A percentile compares a stretch with the other conserved stretches of the same genome.
Conservation (phyloP, 2,329 filamentous ascomycete genomes). For the Aspergillus latus region DNA sequence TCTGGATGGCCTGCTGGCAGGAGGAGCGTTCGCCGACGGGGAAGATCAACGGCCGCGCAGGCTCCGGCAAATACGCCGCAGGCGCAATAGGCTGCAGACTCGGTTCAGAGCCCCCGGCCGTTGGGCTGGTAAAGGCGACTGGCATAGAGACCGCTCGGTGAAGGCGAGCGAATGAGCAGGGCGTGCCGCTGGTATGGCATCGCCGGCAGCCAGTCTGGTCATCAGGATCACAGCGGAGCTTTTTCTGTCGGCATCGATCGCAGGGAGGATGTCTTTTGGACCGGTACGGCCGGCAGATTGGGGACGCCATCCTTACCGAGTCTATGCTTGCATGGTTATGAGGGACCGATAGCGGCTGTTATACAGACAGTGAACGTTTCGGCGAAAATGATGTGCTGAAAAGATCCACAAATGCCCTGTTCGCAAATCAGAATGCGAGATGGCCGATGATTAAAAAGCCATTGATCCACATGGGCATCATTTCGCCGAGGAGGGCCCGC, state of each 20-base stretch:
- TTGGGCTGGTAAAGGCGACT: not conserved
- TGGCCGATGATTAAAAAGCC: not conserved
- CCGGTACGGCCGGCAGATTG: conserved; percentile 29
- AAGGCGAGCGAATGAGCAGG: conserved; percentile 2
- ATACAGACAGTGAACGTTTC: not conserved
- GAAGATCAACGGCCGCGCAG: not conserved
- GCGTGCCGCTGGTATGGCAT: conserved; percentile 15
- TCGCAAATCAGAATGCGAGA: not conserved
- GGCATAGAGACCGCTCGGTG: conserved; percentile 3
- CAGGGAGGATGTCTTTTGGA: conserved; percentile 37
- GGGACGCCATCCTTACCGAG: not conserved
- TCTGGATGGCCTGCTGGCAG: conserved; percentile 25
- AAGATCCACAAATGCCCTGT: not conserved
- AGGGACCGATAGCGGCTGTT: not conserved
- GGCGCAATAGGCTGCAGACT: not conserved
- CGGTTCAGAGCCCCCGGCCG: not conserved
- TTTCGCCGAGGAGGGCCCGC: not conserved
- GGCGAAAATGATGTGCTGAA: not conserved
- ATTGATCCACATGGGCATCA: not conserved
- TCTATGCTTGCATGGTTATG: not conserved
- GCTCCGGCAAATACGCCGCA: not conserved
- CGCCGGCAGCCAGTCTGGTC: conserved; percentile 27
- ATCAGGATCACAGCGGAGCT: conserved; percentile 31
- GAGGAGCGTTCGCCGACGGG: not conserved
- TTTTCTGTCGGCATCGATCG: conserved; percentile 34